Percentiles rank a stretch among this genome's conserved stretches.
These are phyloP conservation scores for Fusarium citri DNA, from an alignment of 2,329 filamentous ascomycete genomes.

Conservation along the genomic window DNA sequence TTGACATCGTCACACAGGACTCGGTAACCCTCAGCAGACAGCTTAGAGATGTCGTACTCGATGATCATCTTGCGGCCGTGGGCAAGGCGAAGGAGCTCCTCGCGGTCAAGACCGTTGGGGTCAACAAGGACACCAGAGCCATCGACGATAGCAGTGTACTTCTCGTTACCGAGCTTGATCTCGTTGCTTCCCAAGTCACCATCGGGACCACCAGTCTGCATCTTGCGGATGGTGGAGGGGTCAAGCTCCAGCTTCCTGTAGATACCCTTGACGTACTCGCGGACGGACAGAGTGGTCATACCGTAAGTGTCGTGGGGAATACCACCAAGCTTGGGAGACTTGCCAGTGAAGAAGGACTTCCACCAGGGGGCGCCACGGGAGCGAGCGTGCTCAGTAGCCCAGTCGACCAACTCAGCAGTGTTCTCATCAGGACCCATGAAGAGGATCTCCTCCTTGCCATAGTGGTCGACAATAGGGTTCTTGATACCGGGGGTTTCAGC, in stretches of 20 bases:
- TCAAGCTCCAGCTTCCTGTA: slow-evolving; percentile 96
- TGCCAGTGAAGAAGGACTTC: slow-evolving; percentile 99
- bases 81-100: slow-evolving; percentile 86
- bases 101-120: slow-evolving; percentile 85
- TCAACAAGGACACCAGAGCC: slow-evolving; percentile 95
- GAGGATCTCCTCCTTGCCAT: slow-evolving; percentile 94
- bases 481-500: slow-evolving; percentile 96
- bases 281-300: slow-evolving; percentile 97
- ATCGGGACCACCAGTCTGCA: slow-evolving; percentile 97
- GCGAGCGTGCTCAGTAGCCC: slow-evolving; percentile 97
- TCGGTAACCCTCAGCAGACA: slow-evolving; percentile 89
- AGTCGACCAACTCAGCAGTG: slow-evolving; percentile 95
- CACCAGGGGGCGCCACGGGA: slow-evolving; percentile 93
- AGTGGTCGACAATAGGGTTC: slow-evolving; percentile 95
- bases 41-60: slow-evolving; percentile 84
- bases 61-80: slow-evolving; percentile 90
- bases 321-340: slow-evolving; percentile 93
- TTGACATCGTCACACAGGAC: slow-evolving; percentile 93
- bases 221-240: slow-evolving; percentile 84
- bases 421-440: slow-evolving; percentile 99
- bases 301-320: slow-evolving; percentile 97
- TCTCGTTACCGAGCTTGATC: slow-evolving; percentile 95
- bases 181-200: slow-evolving; percentile 98
- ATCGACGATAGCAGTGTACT: slow-evolving; percentile 95
- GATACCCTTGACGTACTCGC: slow-evolving; percentile 95